phyloP scores from a whole-genome alignment of 2,329 filamentous ascomycete species.

The Hortaea sp. region DNA sequence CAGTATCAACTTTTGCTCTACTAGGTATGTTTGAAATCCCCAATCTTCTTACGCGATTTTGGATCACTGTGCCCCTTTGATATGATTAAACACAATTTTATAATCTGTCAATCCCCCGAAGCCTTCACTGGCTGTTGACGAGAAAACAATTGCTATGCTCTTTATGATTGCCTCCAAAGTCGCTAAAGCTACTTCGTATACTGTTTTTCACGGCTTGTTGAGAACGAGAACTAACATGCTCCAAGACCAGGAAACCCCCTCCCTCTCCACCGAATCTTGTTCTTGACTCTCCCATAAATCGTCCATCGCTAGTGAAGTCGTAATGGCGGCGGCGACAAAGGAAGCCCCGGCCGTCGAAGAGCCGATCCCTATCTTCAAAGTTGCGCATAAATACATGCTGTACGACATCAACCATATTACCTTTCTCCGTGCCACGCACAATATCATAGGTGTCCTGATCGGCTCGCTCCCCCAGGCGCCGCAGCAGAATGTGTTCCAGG shows the following conservation, averaged over 20 bases:
- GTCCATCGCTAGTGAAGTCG: background rate
- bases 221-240: no score
- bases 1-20: no score
- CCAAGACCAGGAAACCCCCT: background rate
- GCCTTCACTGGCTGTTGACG: constrained; percentile 38
- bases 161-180: constrained; percentile 17
- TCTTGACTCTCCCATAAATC: background rate
- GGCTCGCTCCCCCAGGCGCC: constrained; percentile 86
- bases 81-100: constrained; percentile 50
- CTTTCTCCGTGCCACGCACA: constrained; percentile 66
- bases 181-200: no score
- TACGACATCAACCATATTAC: constrained; percentile 78
- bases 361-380: constrained; percentile 68
- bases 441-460: constrained; percentile 76
- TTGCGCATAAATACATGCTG: constrained; percentile 73
- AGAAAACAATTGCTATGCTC: constrained; percentile 41
- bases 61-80: constrained; percentile 1
- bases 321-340: constrained; percentile 21
- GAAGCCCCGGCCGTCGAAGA: constrained; percentile 28
- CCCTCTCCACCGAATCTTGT: background rate
- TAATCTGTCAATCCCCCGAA: constrained; percentile 83
- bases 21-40: no score
- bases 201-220: no score
- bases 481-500: constrained; percentile 89
- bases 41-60: no score